Evolutionary conservation across 2,329 filamentous ascomycete genomes (phyloP).

Genomic region (Epichloe scottii): DNA sequence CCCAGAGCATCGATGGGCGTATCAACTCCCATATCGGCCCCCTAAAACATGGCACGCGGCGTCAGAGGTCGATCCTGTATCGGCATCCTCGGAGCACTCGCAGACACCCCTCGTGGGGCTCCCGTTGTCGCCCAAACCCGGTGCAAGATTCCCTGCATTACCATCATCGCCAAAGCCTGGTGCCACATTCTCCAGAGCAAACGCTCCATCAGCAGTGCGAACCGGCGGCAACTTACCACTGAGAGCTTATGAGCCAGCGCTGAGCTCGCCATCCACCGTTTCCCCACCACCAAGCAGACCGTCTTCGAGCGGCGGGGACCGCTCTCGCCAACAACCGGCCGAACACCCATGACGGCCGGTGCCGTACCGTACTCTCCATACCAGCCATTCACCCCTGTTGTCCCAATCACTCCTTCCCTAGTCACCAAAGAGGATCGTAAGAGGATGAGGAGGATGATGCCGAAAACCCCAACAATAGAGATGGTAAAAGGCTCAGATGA

Average conservation of each 20-base stretch:
- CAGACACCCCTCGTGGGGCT: slow-evolving; percentile 39
- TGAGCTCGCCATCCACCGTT: slow-evolving; percentile 36
- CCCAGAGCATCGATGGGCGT: slow-evolving; percentile 43
- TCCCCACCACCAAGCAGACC: slow-evolving; percentile 46
- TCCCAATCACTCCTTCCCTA: slow-evolving; percentile 65
- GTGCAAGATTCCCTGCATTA: slow-evolving; percentile 23
- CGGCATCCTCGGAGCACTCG: slow-evolving; percentile 39
- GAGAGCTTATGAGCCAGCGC: slow-evolving; percentile 47
- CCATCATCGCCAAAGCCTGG: slow-evolving; percentile 39
- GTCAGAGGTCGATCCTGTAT: slow-evolving; percentile 35
- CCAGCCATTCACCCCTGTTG: slow-evolving; percentile 63
- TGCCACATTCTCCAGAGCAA: slow-evolving; percentile 35
- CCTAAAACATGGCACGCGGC: slow-evolving; percentile 24
- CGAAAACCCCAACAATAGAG: slow-evolving; percentile 48
- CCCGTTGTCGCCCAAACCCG: slow-evolving; percentile 28
- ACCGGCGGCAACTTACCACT: slow-evolving; percentile 46
- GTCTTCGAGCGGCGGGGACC: slow-evolving; percentile 46
- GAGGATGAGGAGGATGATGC: slow-evolving; percentile 50
- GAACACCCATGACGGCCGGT: slow-evolving; percentile 49
- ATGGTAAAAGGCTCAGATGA: slow-evolving; percentile 52
- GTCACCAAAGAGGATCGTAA: slow-evolving; percentile 60
- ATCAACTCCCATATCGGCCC: slow-evolving; percentile 29
- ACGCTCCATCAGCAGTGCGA: slow-evolving; percentile 41
- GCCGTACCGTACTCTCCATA: slow-evolving; percentile 65
- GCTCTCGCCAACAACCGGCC: slow-evolving; percentile 42